Percentiles rank a stretch among this genome's conserved stretches.
These are phyloP conservation scores for Ceratocystis destructans DNA, from an alignment of 2,329 filamentous ascomycete genomes.

Conservation along the genomic window DNA sequence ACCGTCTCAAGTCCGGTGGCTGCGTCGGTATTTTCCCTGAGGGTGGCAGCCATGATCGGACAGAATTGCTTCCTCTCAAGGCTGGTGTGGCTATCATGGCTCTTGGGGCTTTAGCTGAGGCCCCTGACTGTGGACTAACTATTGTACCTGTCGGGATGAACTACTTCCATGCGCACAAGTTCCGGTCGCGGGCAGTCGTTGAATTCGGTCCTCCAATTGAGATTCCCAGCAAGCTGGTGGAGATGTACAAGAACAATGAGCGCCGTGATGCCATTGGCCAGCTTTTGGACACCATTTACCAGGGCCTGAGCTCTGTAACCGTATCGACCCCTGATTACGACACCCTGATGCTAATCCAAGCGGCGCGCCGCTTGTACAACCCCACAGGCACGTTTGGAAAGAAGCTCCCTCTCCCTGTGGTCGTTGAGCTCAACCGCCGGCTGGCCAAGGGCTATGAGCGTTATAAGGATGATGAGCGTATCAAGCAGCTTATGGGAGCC, in stretches of 20 bases:
- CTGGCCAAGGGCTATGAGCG: conserved; percentile 82
- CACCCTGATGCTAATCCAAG: conserved; percentile 92
- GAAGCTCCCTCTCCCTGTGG: conserved; percentile 79
- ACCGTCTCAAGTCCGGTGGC: conserved; percentile 64
- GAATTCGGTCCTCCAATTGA: conserved; percentile 89
- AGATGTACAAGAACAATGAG: conserved; percentile 71
- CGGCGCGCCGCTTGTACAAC: conserved; percentile 83
- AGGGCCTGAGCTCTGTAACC: conserved; percentile 74
- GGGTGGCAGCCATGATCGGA: conserved; percentile 88
- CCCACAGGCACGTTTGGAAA: conserved; percentile 56
- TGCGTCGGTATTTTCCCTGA: conserved; percentile 96
- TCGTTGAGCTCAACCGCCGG: conserved; percentile 86
- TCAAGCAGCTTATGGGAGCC: conserved; percentile 57
- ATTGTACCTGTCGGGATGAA: conserved; percentile 98
- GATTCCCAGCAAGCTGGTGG: conserved; percentile 65
- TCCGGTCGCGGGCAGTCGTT: conserved; percentile 85
- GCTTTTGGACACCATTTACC: conserved; percentile 74
- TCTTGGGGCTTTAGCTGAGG: conserved; percentile 70
- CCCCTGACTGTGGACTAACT: conserved; percentile 76
- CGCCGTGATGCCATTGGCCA: conserved; percentile 75
- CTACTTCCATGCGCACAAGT: conserved; percentile 98
- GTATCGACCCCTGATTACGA: conserved; percentile 90
- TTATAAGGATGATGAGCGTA: conserved; percentile 81
- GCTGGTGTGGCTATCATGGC: conserved; percentile 98
- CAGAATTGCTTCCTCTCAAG: conserved; percentile 82